Evolutionary conservation across 2,329 filamentous ascomycete genomes (phyloP).

Genomic region (Epichloe sylvatica): DNA sequence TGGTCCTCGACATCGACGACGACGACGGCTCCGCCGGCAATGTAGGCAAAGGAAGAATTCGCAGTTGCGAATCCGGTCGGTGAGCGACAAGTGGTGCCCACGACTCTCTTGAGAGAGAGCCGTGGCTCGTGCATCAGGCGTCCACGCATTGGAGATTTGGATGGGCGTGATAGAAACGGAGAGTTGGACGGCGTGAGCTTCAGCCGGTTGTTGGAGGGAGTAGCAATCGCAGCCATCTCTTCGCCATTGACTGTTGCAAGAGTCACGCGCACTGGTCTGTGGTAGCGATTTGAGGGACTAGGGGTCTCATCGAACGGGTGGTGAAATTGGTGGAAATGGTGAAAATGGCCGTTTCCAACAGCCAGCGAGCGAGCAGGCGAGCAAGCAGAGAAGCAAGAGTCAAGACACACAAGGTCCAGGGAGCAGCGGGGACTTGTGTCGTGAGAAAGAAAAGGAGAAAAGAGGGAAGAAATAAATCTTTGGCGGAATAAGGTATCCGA

Average conservation of each 20-base stretch:
- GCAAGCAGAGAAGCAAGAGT: background rate
- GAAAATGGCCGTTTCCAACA: background rate
- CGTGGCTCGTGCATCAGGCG: conserved; percentile 37
- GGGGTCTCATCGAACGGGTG: background rate
- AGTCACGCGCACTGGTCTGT: conserved; percentile 1
- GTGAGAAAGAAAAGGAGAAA: background rate
- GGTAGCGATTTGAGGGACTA: background rate
- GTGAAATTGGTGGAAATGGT: background rate
- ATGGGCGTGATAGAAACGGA: conserved; percentile 48
- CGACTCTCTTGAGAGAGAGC: conserved; percentile 67
- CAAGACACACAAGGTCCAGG: background rate
- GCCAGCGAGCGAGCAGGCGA: background rate
- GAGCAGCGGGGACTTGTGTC: background rate
- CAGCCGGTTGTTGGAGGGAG: conserved; percentile 41
- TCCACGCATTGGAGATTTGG: conserved; percentile 47
- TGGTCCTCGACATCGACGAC: conserved; percentile 65
- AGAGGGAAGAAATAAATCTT: background rate
- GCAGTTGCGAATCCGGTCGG: conserved; percentile 79
- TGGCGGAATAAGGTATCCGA: background rate
- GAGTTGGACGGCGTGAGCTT: conserved; percentile 67
- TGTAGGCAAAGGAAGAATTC: conserved; percentile 70
- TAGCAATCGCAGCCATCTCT: conserved; percentile 37
- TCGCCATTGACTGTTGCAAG: conserved; percentile 34
- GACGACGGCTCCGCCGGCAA: conserved; percentile 86
- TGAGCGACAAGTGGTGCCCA: conserved; percentile 77